Percentiles rank a stretch among this genome's conserved stretches.
phyloP scores from a whole-genome alignment of 2,329 filamentous ascomycete species.

The Ascochyta clinopodiicola region DNA sequence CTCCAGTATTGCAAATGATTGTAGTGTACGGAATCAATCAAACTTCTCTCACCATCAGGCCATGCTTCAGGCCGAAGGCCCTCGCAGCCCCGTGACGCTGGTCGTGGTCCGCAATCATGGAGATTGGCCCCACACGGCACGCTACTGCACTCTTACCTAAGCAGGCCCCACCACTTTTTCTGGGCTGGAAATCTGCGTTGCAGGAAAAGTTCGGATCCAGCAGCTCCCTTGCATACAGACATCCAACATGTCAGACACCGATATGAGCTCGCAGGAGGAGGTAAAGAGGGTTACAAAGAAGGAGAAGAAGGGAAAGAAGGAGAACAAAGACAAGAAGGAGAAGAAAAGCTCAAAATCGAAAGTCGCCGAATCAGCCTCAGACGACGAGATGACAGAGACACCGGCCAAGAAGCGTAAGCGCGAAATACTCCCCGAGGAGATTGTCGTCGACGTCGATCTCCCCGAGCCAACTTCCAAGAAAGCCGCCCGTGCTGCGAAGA shows the following conservation, averaged over 20 bases:
- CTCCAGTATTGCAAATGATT: not conserved
- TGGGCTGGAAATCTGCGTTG: conserved; percentile 13
- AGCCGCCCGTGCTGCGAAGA: conserved; percentile 87
- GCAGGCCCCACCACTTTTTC: conserved; percentile 11
- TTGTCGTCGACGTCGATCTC: conserved; percentile 88
- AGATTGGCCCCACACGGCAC: conserved; percentile 12
- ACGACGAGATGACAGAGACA: conserved; percentile 24
- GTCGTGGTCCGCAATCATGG: conserved; percentile 2
- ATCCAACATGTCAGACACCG: conserved; percentile 16
- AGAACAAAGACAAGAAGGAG: conserved; percentile 37
- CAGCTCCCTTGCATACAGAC: not conserved
- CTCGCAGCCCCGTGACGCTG: not conserved
- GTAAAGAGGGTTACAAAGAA: conserved; percentile 22
- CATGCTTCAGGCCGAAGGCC: not conserved
- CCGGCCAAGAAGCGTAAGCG: conserved; percentile 57
- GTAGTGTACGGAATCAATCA: not conserved
- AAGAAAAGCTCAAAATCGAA: conserved; percentile 29
- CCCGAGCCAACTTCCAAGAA: conserved; percentile 97
- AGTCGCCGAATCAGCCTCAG: conserved; percentile 21
- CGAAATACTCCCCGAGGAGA: conserved; percentile 67
- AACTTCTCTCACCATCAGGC: not conserved
- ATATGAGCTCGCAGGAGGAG: conserved; percentile 20
- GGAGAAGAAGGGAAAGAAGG: conserved; percentile 39
- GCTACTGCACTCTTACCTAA: conserved; percentile 14
- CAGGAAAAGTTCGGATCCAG: conserved; percentile 11